Evolutionary conservation across 148 eudicot genomes (phyloP).

Genomic region (Silene latifolia): DNA sequence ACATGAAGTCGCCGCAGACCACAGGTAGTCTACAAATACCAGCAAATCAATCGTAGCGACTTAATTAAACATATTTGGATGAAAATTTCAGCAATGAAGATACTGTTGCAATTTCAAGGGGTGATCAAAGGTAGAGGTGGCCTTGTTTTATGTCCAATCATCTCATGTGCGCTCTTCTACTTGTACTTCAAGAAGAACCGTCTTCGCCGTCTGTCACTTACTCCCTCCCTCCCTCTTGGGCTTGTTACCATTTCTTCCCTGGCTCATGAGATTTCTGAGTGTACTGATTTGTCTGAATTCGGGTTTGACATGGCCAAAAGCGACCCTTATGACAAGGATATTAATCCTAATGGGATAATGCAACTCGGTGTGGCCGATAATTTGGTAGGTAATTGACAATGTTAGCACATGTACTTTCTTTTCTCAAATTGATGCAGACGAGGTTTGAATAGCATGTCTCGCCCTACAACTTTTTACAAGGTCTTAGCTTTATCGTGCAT

Average conservation of each 20-base stretch:
- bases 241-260: background rate
- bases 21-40: too few relatives aligned
- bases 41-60: too few relatives aligned
- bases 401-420: background rate
- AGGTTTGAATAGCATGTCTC: too few relatives aligned
- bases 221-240: background rate
- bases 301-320: background rate
- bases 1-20: too few relatives aligned
- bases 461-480: too few relatives aligned
- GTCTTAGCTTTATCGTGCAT: too few relatives aligned
- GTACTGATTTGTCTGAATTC: background rate
- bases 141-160: background rate
- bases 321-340: background rate
- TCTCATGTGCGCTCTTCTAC: background rate
- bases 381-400: background rate
- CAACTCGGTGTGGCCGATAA: background rate
- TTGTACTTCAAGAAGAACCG: background rate
- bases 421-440: too few relatives aligned
- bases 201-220: background rate
- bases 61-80: too few relatives aligned
- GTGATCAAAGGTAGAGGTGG: background rate
- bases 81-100: slow-evolving; percentile 1
- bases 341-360: background rate
- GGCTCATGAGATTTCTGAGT: background rate
- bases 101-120: background rate